phyloP scores from a whole-genome alignment of 1,139 yeast genomes.

The Geotrichum phurueaensis region DNA sequence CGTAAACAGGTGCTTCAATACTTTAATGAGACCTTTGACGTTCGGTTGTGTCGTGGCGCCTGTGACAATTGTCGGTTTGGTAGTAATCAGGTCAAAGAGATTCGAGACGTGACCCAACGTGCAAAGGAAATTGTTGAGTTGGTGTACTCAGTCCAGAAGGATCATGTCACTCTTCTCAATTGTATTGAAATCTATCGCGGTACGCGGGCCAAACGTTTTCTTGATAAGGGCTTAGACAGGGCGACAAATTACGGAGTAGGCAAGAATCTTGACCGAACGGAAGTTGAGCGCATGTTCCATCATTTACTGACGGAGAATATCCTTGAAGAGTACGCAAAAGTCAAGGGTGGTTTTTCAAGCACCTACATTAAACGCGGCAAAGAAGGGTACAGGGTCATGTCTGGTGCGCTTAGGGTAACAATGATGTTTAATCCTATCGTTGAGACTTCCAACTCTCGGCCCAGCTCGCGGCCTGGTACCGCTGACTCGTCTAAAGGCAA shows the following conservation, averaged over 20 bases:
- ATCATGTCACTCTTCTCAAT: conserved; percentile 60
- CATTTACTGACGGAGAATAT: conserved; percentile 65
- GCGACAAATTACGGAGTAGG: conserved; percentile 68
- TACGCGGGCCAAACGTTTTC: conserved; percentile 54
- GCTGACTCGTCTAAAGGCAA: background rate
- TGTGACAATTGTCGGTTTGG: conserved; percentile 81
- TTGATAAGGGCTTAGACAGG: conserved; percentile 52
- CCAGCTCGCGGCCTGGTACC: background rate
- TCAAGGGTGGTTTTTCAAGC: conserved; percentile 65
- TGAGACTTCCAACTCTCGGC: background rate
- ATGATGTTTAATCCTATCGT: conserved; percentile 39
- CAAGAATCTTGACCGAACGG: conserved; percentile 53
- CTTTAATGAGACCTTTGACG: conserved; percentile 76
- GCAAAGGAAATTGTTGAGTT: conserved; percentile 57
- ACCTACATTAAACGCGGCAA: conserved; percentile 64
- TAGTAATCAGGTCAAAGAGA: conserved; percentile 42
- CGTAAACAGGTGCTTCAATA: conserved; percentile 82
- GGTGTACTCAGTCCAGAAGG: conserved; percentile 45
- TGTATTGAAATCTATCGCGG: conserved; percentile 85
- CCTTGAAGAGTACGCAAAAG: conserved; percentile 63
- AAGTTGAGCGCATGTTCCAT: conserved; percentile 76
- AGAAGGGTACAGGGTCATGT: conserved; percentile 44
- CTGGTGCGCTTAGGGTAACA: conserved; percentile 42
- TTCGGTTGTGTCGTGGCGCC: conserved; percentile 56
- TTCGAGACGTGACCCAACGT: conserved; percentile 61